Base-by-base conservation (phyloP, 805 yeast genomes). In the Sugiyamaella smithiae region DNA sequence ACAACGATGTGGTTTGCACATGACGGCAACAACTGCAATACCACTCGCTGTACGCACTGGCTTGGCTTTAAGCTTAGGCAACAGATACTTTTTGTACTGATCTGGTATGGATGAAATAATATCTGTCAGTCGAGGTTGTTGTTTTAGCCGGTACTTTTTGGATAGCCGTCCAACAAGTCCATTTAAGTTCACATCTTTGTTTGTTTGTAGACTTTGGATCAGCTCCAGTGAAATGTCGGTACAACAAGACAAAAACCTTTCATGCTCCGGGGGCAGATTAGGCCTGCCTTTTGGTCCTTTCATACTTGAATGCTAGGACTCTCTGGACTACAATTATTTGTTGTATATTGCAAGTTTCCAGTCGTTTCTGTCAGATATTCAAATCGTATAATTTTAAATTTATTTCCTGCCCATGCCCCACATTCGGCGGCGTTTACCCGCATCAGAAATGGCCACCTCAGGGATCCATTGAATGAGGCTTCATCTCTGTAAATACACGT, bases 1-100 rank as follows among this genome's bases (percentile, higher is more conserved):
- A 69, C 99, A 93, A 71, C 99, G 78, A 67, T 93, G 99, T 2
- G 99, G 99, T 67, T 93, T 93, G 72, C 97, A 90, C 98, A 93
- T 93, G 26, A 93, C 98, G 0, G 99, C 99, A 40, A 93, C 98
- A 17, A 93, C 99, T 7, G 99, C 99, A 51, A 93, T 95, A 60
- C 99, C 99, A 8, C 96, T 86, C 0, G 99, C 99, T 0, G 99
- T 93, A 68, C 99, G 78, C 40, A 93, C 98, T 0, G 99, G 99
- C 67, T 93, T 93, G n/a, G 99, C 99, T 69, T 93, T 88, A 40
- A 93, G 74, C 68, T 90, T 90, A 1, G 98, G 99, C 33, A 93
- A 74, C 47, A 93, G 70, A 62, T 89, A 89, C 64, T 88, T 88
- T 67, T 88, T 88, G 68, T 91, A 85, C 64, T 91, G 97, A 64